These are phyloP conservation scores for Chernovozyma sophiae-reginae DNA, from an alignment of 1,139 yeast species.

Conservation along the genomic window DNA sequence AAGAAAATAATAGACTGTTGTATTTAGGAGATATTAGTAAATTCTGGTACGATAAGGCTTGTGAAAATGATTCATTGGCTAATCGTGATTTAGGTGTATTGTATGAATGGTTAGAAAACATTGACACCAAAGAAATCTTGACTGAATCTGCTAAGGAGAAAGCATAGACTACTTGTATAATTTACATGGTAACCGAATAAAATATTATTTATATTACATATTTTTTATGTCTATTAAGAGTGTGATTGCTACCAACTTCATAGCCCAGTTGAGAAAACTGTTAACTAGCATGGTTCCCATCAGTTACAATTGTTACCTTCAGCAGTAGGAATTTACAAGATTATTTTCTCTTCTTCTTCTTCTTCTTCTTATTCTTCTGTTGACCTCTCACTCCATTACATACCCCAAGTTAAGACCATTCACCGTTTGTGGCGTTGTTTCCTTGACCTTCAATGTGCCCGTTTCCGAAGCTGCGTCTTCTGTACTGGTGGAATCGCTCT, in stretches of 20 bases:
- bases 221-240: no score
- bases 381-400: constrained; percentile 17
- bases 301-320: no score
- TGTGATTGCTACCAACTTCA: no score
- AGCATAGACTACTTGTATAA: no score
- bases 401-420: constrained; percentile 20
- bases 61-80: constrained; percentile 41
- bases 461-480: constrained; percentile 6
- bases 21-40: constrained; percentile 40
- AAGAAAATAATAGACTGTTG: constrained; percentile 29
- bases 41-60: constrained; percentile 44
- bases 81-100: constrained; percentile 44
- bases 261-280: no score
- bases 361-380: no score
- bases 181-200: no score
- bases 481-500: constrained; percentile 13
- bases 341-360: no score
- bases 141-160: background rate
- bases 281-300: no score
- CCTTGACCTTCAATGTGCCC: background rate
- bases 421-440: constrained; percentile 5
- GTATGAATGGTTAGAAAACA: constrained; percentile 42
- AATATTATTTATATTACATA: no score
- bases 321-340: no score
- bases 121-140: constrained; percentile 10